These are phyloP conservation scores for Vinca minor DNA, from an alignment of 257 asterid genomes.

Conservation along the genomic window DNA sequence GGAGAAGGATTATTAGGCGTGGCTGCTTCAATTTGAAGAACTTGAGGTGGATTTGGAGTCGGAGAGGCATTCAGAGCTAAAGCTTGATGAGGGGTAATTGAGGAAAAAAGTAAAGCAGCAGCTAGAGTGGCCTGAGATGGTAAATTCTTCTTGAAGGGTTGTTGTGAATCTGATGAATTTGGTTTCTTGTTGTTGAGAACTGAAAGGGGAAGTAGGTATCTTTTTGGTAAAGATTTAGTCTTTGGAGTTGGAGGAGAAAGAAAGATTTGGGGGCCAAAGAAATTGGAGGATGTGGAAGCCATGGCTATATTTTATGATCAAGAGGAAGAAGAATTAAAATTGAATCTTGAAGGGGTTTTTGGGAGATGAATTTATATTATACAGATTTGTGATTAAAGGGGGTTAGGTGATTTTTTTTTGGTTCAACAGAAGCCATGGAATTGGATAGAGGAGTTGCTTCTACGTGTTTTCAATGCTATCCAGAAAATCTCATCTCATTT, in stretches of 20 bases:
- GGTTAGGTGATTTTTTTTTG: too few relatives aligned
- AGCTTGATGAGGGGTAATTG: conserved; percentile 69
- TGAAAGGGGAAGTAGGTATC: conserved; percentile 35
- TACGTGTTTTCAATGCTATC: conserved; percentile 48
- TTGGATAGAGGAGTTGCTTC: conserved; percentile 31
- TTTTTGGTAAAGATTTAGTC: conserved; percentile 37
- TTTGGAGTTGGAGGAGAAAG: conserved; percentile 65
- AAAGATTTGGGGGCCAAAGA: conserved; percentile 52
- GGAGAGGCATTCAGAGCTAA: conserved; percentile 37
- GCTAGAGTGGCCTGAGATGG: conserved; percentile 63
- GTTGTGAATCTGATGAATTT: too few relatives aligned
- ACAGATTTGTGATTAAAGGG: too few relatives aligned
- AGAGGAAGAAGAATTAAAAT: too few relatives aligned
- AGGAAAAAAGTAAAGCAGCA: conserved; percentile 64
- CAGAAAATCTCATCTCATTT: conserved; percentile 20
- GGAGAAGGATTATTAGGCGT: conserved; percentile 50
- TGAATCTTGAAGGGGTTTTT: too few relatives aligned
- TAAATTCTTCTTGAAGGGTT: conserved; percentile 24
- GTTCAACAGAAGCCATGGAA: conserved; percentile 37
- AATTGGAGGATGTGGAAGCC: conserved; percentile 54
- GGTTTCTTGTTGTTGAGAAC: conserved; percentile 28
- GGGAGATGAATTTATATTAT: not conserved
- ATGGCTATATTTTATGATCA: too few relatives aligned
- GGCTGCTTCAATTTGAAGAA: conserved; percentile 55
- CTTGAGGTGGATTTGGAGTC: conserved; percentile 44